Base-by-base conservation (phyloP, 1,139 yeast species). In the Suhomyces guaymorum region DNA sequence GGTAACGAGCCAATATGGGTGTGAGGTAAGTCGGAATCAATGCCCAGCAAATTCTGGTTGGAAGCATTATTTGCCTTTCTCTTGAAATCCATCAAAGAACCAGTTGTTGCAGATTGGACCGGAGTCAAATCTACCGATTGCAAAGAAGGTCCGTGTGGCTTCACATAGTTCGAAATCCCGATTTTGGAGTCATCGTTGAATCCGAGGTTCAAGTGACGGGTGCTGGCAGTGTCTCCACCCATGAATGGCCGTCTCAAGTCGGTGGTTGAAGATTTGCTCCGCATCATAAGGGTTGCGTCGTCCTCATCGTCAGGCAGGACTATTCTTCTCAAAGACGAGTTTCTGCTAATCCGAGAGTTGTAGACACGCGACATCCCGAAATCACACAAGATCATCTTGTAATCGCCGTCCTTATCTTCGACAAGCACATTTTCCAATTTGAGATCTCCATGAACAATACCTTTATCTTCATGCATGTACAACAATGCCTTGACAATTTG, bases 1-100 rank as follows among this genome's bases (percentile, higher is more conserved):
- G 97, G 97, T 24, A 90, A 66, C 1, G 96, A 88, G 0, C 97
- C 97, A 38, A 88, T 85, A 48, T 80, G 84, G 17, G 78, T 65
- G 51, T 79, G 84, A 1, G 86, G 85, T 23, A 76, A 56, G 28
- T 63, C 68, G 2, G 73, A 57, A 36, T 66, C 73, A 18, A 62
- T 52, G 2, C 54, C 57, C 13, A 23, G 23, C n/a, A 30, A 12
- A 7, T 24, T 15, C 13, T 24, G 26, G 17, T 15, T 26, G 11
- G 26, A 17, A 12, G 18, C 41, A 16, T 37, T 44, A 22, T 34
- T 35, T 23, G 37, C 41, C 26, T 40, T 45, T 14, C 41, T 36
- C 30, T 46, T 49, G 31, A 46, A 46, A 29, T 53, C 54, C 22
- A 26, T 26, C 13, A 43, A 10, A 3, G 37, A 20, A 3, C 21